These are phyloP conservation scores for Nicotiana tomentosiformis DNA, from an alignment of 257 asterid species.

Conservation along the genomic window DNA sequence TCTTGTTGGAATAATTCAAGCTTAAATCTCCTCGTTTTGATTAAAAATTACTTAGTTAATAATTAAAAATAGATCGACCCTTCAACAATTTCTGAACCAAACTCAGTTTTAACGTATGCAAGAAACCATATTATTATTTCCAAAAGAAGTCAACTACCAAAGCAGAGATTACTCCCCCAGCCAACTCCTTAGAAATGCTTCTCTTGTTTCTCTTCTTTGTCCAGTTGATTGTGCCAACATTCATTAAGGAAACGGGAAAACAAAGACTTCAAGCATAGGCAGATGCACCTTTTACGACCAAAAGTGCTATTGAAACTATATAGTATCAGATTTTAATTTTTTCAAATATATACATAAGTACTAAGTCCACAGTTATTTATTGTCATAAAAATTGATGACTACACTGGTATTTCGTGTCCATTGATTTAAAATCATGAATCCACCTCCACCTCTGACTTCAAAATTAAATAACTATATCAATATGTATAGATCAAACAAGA, in stretches of 20 bases:
- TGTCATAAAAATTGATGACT: background rate
- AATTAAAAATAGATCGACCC: background rate
- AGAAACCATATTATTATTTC: background rate
- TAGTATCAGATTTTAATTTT: background rate
- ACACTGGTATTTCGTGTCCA: background rate
- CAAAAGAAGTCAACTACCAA: conserved; percentile 1
- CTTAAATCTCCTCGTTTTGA: background rate
- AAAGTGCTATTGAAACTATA: background rate
- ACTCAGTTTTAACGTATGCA: background rate
- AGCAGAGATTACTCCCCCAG: background rate
- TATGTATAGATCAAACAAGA: background rate
- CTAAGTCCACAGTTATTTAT: background rate
- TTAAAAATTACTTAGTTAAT: background rate
- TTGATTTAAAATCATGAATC: background rate
- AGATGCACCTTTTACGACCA: background rate
- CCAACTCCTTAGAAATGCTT: background rate
- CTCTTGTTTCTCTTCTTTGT: background rate
- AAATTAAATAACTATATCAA: background rate
- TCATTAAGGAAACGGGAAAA: background rate
- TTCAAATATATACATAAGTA: background rate
- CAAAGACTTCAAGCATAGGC: background rate
- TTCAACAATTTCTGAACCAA: background rate
- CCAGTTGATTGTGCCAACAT: background rate
- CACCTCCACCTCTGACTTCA: background rate
- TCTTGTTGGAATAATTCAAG: background rate